Base-by-base conservation (phyloP, 345 rosid genomes). In the Lenwebbia sp. region DNA sequence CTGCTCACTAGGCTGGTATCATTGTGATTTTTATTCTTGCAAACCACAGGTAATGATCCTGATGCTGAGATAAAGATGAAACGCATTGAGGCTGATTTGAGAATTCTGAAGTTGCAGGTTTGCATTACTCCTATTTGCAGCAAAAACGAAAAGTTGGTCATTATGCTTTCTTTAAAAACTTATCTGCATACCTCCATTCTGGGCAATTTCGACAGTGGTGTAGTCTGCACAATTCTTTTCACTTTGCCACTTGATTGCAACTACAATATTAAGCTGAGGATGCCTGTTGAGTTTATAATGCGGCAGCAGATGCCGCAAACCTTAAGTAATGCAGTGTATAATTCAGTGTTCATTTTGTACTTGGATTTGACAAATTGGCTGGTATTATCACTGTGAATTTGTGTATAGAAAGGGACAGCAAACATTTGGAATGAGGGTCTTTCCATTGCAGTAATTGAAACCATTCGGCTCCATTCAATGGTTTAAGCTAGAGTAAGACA, bases 71-170 rank as follows among this genome's bases (percentile, higher is more conserved):
- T 85, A 62, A 95, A 92, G 88, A 88, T 92, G 89, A 92, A 87
- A 84, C 96, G 96, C 83, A 91, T 96, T 55, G 98, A 97, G 86
- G 98, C 98, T 87, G 99, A 96, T 90, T 90, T 91, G 88, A 93
- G 91, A 90, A 91, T 97, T 86, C 92, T 97, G 91, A 96, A 93
- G 89, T 91, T 97, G 85, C 98, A 97, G 99, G 98, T 95, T 4
- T 82, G 54, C 82, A 56, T 78, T 26, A 56, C 81, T 70, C 81
- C 49, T 50, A 12, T 62, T 50, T 10, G 82, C 10, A 28, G 60
- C n/a, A 51, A 82, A 82, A 49, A 51, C n/a, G 57, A 82, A 33
- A 22, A 26, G 52, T 82, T n/a, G 41, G 56, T 70, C 81, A 70
- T 70, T 70, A 82, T 82, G 84, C 54, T 47, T 15, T 28, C 40